Evolutionary conservation across 176 grass and related monocot species (phyloP), one percentile per base, ranked within the genome.

Genomic region (Neostapfia colusana): DNA sequence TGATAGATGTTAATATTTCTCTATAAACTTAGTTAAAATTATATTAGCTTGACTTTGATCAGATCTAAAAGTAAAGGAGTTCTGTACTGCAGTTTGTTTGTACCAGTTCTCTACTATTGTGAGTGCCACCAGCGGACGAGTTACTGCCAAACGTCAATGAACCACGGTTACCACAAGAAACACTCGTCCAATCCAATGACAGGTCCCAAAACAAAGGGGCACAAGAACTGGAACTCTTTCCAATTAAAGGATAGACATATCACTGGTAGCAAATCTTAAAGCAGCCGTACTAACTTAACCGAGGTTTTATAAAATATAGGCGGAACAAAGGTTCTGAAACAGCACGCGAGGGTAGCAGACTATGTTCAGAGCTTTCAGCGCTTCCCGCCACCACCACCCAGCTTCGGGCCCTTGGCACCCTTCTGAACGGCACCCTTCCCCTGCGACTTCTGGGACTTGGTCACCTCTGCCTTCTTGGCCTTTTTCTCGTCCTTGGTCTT

Each of bases 401-500:
- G 38, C 84, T 86, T 86, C 1, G 78, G 84, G 65, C 84, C 84
- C 69, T 86, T 86, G 64, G 84, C 6, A 57, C 71, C 84, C 77
- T 63, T 86, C 8, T 28, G 84, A 18, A 41, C 51, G 0, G 63
- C 54, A 0, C 84, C 37, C 78, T 86, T 86, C 0, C 24, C 55
- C 65, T 86, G 84, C 0, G 36, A 0, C 65, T 86, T 86, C 36
- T 81, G 78, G 42, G 78, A 76, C 66, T 86, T 86, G 41, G 26
- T 12, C 18, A 81, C 71, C 78, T 86, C 84, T 0, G 72, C 78
- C 78, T 86, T 86, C 84, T 86, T 86, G 10, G 84, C 84, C 72
- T 81, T 81, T 72, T 86, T 86, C 44, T 86, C 84, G 25, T 86
- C 84, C 65, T 86, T 86, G 20, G 84, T 86, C 78, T 86, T 86